Percentiles rank a stretch among this genome's conserved stretches.
Conservation (phyloP, 148 eudicot species). For the Chenopodium formosanum region DNA sequence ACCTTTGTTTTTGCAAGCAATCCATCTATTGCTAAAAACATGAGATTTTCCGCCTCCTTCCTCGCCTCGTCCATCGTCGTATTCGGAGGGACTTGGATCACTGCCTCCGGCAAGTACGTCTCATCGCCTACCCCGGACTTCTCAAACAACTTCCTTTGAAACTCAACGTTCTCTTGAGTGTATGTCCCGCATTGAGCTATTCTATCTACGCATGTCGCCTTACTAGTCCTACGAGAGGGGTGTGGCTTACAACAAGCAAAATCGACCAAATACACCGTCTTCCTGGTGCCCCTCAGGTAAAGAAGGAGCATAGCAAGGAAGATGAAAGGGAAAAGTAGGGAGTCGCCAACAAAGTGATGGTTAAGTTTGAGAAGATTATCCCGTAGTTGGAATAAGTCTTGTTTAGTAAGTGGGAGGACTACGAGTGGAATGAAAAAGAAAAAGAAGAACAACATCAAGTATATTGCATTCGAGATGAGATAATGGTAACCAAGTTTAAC, state of each 20-base stretch:
- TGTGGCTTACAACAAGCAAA: slow-evolving; percentile 34
- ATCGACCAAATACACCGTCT: slow-evolving; percentile 29
- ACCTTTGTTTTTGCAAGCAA: slow-evolving; percentile 30
- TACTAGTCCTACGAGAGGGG: slow-evolving; percentile 18
- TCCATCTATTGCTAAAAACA: slow-evolving; percentile 37
- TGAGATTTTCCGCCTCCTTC: slow-evolving; percentile 32
- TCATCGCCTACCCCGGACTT: slow-evolving; percentile 38
- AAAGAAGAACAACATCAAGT: slow-evolving; percentile 17
- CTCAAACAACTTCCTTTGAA: slow-evolving; percentile 38
- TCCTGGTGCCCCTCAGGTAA: slow-evolving; percentile 26
- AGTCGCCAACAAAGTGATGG: not conserved
- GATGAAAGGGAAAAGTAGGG: not conserved
- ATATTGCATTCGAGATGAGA: slow-evolving; percentile 31
- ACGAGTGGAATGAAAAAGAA: not conserved
- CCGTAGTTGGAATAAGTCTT: not conserved
- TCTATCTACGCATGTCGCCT: slow-evolving; percentile 31
- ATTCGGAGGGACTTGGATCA: slow-evolving; percentile 27
- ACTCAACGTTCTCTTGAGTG: slow-evolving; percentile 30
- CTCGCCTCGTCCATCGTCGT: slow-evolving; percentile 25
- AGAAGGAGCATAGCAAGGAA: slow-evolving; percentile 21
- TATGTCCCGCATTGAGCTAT: slow-evolving; percentile 28
- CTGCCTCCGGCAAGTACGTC: slow-evolving; percentile 28
- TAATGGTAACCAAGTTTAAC: slow-evolving; percentile 39
- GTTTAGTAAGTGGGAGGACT: not conserved
- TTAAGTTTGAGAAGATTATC: slow-evolving; percentile 3